Evolutionary conservation across 768 basidiomycete genomes (phyloP).

Genomic region (Lactarius vividus): DNA sequence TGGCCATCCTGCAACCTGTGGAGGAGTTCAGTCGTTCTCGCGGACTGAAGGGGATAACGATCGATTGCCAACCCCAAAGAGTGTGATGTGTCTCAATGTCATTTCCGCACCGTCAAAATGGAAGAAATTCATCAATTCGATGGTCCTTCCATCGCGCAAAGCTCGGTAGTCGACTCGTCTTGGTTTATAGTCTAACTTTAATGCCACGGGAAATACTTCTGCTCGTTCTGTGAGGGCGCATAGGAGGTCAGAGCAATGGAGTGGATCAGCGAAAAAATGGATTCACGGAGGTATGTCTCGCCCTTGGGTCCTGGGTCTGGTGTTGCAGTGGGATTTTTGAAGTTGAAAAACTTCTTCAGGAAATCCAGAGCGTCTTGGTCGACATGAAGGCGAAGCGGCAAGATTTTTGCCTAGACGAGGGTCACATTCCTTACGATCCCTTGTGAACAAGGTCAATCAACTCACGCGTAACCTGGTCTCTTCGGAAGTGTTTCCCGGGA

Average conservation of each 20-base stretch:
- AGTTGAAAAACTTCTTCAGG: conserved; percentile 93
- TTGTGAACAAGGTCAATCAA: conserved; percentile 19
- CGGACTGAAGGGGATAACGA: conserved; percentile 19
- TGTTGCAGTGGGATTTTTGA: conserved; percentile 58
- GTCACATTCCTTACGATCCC: conserved; percentile 9
- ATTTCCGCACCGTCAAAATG: conserved; percentile 99
- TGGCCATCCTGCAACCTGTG: conserved; percentile 89
- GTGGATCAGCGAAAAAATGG: neutral
- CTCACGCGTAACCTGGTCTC: conserved; percentile 78
- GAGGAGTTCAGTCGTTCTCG: conserved; percentile 3
- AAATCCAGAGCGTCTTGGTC: conserved; percentile 99
- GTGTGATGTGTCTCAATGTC: conserved; percentile 89
- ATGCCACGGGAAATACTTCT: conserved; percentile 90
- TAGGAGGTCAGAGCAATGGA: conserved; percentile 2
- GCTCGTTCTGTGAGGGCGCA: conserved; percentile 64
- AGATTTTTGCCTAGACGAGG: conserved; percentile 69
- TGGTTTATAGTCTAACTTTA: conserved; percentile 98
- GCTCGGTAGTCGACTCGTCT: conserved; percentile 94
- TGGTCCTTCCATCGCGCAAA: conserved; percentile 83
- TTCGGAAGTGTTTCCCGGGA: conserved; percentile 60
- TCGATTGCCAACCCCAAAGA: conserved; percentile 70
- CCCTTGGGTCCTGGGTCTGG: conserved; percentile 39
- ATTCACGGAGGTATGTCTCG: conserved; percentile 74
- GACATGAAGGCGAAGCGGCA: conserved; percentile 89
- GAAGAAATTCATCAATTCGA: conserved; percentile 99